phyloP scores from a whole-genome alignment of 805 yeast species.

The Metschnikowia aberdeeniae region DNA sequence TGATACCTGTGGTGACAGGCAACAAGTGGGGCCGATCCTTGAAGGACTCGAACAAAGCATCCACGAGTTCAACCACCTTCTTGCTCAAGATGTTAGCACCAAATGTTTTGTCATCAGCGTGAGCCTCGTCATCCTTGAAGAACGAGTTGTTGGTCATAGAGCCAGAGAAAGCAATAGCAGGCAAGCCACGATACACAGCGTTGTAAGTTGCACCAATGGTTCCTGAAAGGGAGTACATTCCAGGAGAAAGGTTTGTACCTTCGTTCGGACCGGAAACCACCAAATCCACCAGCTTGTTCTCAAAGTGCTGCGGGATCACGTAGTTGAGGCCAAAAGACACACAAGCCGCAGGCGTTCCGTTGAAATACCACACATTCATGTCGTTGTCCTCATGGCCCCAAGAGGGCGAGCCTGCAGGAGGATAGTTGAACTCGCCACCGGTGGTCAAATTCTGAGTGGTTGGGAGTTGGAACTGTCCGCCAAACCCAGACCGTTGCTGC shows the following conservation, averaged over 20 bases:
- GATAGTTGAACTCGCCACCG: slow-evolving; percentile 47
- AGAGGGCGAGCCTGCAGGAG: slow-evolving; percentile 46
- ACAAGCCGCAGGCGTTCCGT: slow-evolving; percentile 26
- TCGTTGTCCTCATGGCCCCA: slow-evolving; percentile 51
- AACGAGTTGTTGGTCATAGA: slow-evolving; percentile 25
- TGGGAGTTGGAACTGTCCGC: slow-evolving; percentile 47
- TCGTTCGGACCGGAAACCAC: slow-evolving; percentile 29
- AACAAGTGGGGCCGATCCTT: slow-evolving; percentile 15
- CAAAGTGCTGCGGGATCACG: slow-evolving; percentile 19
- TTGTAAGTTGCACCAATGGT: slow-evolving; percentile 26
- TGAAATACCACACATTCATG: slow-evolving; percentile 27
- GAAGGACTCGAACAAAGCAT: slow-evolving; percentile 15
- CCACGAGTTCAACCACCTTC: slow-evolving; percentile 23
- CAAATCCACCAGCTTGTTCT: slow-evolving; percentile 22
- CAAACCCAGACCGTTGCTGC: slow-evolving; percentile 19
- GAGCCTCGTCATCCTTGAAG: slow-evolving; percentile 21
- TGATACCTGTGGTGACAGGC: slow-evolving; percentile 22
- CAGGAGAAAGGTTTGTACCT: slow-evolving; percentile 27
- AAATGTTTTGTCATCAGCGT: slow-evolving; percentile 17
- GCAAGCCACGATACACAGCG: slow-evolving; percentile 24
- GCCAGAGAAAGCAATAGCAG: slow-evolving; percentile 26
- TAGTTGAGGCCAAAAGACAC: slow-evolving; percentile 27
- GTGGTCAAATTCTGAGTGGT: slow-evolving; percentile 32
- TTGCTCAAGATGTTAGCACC: slow-evolving; percentile 25
- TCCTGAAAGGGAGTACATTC: slow-evolving; percentile 25